Evolutionary conservation across 2,329 filamentous ascomycete species (phyloP).

Genomic region (Pseudogymnoascus sp.): DNA sequence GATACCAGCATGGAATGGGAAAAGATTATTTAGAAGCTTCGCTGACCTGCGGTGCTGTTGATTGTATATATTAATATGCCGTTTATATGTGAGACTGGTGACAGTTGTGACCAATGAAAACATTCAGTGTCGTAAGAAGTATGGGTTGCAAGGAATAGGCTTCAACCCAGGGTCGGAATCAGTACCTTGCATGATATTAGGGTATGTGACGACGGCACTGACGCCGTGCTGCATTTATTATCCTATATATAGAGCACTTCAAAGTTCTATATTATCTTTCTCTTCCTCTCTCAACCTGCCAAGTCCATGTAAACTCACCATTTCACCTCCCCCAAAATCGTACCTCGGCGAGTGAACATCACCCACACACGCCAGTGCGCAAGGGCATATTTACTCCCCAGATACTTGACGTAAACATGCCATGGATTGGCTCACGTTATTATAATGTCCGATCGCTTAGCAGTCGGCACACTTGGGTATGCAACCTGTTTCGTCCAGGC

Average conservation of each 20-base stretch:
- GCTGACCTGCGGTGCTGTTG: neutral
- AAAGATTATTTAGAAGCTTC: neutral
- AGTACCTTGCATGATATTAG: conserved; percentile 2
- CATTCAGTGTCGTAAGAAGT: neutral
- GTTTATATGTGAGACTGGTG: neutral
- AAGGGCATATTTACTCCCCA: neutral
- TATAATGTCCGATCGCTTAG: conserved; percentile 4
- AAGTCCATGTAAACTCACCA: neutral
- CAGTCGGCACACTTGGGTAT: neutral
- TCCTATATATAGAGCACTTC: neutral
- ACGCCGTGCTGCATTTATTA: neutral
- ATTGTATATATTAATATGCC: neutral
- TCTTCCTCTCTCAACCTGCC: neutral
- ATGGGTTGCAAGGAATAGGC: neutral
- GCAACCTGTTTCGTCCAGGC: conserved; percentile 5
- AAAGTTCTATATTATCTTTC: neutral
- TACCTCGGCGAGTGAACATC: neutral
- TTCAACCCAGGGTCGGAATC: neutral
- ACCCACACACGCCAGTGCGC: neutral
- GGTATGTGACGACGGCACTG: neutral
- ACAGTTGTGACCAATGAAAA: conserved; percentile 1
- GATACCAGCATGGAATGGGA: conserved; percentile 9
- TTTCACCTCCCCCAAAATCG: neutral
- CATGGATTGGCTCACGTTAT: conserved; percentile 4
- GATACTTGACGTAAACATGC: neutral